These are phyloP conservation scores for Phyllosticta paracitricarpa DNA, from an alignment of 2,329 filamentous ascomycete species.

Conservation along the genomic window DNA sequence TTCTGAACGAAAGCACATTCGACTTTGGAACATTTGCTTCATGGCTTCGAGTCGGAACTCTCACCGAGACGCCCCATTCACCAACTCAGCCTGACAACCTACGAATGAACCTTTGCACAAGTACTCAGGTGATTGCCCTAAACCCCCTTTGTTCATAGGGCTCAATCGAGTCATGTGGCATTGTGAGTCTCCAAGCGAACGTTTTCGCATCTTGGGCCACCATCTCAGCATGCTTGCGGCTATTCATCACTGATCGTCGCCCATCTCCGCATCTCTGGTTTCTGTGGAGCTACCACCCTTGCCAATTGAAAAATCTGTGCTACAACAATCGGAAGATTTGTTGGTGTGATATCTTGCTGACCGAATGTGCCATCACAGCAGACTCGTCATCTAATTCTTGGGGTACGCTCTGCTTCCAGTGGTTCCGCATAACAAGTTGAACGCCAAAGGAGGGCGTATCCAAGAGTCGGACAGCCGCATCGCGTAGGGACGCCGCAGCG, in stretches of 20 bases:
- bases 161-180: neutral
- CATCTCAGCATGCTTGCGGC: neutral
- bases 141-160: neutral
- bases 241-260: neutral
- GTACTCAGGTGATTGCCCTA: neutral
- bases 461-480: conserved; percentile 8
- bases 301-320: neutral
- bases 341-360: neutral
- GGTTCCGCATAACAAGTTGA: neutral
- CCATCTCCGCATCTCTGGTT: neutral
- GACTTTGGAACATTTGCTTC: conserved; percentile 9
- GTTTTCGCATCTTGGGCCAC: conserved; percentile 9
- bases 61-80: neutral
- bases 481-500: neutral
- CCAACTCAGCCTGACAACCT: neutral
- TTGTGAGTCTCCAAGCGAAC: conserved; percentile 3
- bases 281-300: neutral
- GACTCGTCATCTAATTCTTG: neutral
- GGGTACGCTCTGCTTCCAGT: neutral
- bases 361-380: neutral
- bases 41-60: conserved; percentile 1
- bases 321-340: neutral
- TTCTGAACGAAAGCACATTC: conserved; percentile 6
- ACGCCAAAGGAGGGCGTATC: neutral
- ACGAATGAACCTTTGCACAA: neutral